phyloP scores from a whole-genome alignment of 495 filamentous ascomycete genomes.

The Echria macrotheca region DNA sequence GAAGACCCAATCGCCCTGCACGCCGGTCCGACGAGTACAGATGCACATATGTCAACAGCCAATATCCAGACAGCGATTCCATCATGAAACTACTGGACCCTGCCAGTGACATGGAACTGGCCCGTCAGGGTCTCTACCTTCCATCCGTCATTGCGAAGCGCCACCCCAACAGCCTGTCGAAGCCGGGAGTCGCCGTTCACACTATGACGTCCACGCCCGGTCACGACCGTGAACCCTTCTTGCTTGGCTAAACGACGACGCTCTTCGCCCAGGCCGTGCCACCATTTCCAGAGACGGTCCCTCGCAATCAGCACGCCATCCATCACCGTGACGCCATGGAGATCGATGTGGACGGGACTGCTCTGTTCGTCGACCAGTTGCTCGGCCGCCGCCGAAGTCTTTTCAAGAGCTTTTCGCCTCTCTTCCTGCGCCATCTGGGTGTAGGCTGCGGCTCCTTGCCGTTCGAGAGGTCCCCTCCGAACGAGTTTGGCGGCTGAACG shows the following conservation, averaged over 20 bases:
- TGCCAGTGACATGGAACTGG: slow-evolving; percentile 60
- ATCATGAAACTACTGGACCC: no score
- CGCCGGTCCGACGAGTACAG: no score
- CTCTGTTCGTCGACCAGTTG: slow-evolving; percentile 57
- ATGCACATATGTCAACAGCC: no score
- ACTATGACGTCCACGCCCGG: slow-evolving; percentile 73
- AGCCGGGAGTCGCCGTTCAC: slow-evolving; percentile 68
- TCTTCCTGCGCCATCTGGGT: slow-evolving; percentile 28
- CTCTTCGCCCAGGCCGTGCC: slow-evolving; percentile 62
- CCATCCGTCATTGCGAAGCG: slow-evolving; percentile 77
- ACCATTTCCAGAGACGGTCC: slow-evolving; percentile 67
- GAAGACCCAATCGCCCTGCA: no score
- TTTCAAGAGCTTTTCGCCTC: slow-evolving; percentile 17
- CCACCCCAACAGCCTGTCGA: slow-evolving; percentile 73
- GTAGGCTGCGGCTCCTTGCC: slow-evolving; percentile 36
- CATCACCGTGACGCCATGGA: slow-evolving; percentile 77
- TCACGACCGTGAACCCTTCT: slow-evolving; percentile 64
- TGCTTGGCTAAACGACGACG: slow-evolving; percentile 41
- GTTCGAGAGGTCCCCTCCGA: slow-evolving; percentile 35
- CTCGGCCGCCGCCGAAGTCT: slow-evolving; percentile 43
- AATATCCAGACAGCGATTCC: no score
- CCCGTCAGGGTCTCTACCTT: slow-evolving; percentile 65
- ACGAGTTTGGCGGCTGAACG: slow-evolving; percentile 27
- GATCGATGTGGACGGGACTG: slow-evolving; percentile 54
- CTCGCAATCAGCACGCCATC: slow-evolving; percentile 73